Evolutionary conservation across 2,329 filamentous ascomycete genomes (phyloP).

Genomic region (Hirsutella thompsonii): DNA sequence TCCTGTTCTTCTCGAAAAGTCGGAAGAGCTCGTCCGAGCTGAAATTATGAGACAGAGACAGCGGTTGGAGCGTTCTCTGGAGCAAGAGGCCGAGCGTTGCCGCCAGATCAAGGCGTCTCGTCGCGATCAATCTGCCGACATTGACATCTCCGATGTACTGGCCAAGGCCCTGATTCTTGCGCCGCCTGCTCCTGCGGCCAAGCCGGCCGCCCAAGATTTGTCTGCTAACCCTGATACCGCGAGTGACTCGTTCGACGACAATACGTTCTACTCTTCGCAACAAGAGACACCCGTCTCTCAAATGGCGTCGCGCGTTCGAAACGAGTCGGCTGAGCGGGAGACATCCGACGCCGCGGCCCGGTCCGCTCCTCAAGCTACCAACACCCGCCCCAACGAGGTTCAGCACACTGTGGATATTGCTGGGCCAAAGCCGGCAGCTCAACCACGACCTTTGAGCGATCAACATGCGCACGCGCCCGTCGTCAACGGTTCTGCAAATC

Average conservation of each 20-base stretch:
- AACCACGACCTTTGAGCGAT: too few species aligned
- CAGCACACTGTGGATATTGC: not conserved
- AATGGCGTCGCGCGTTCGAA: conserved; percentile 35
- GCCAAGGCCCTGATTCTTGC: conserved; percentile 58
- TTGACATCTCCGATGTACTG: conserved; percentile 63
- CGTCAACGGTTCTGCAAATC: conserved; percentile 4
- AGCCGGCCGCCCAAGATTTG: conserved; percentile 40
- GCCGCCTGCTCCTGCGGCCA: conserved; percentile 50
- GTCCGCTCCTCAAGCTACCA: not conserved
- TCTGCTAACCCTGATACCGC: conserved; percentile 44
- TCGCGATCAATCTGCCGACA: conserved; percentile 45
- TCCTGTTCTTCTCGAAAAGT: conserved; percentile 75
- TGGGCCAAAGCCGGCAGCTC: too few species aligned
- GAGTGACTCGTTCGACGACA: conserved; percentile 80
- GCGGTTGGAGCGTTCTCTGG: conserved; percentile 64
- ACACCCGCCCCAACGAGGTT: not conserved
- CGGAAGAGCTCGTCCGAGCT: conserved; percentile 69
- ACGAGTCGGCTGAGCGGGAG: conserved; percentile 21
- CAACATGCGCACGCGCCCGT: too few species aligned
- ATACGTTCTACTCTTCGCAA: conserved; percentile 92
- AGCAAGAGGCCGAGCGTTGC: conserved; percentile 62
- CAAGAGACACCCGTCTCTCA: conserved; percentile 60
- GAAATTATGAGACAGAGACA: conserved; percentile 71
- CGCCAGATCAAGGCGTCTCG: conserved; percentile 30
- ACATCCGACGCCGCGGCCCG: conserved; percentile 4